Base-by-base conservation (phyloP, 2,329 filamentous ascomycete genomes). In the Albophoma yamanashiensis region DNA sequence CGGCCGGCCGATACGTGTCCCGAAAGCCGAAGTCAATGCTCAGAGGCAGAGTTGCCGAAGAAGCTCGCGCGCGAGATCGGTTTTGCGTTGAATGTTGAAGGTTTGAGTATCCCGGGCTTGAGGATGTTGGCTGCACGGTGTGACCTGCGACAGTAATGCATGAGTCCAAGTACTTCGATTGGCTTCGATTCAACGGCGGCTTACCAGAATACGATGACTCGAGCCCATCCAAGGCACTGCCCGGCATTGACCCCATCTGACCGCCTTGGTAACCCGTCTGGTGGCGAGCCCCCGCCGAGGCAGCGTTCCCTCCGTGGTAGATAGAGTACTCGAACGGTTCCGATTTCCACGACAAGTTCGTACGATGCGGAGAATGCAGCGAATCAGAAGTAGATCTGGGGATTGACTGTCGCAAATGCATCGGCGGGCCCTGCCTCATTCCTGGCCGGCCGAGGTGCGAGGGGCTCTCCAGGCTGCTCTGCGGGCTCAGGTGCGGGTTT, bases 281-380 rank as follows among this genome's bases (percentile, higher is more conserved):
- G 42, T 81, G 79, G 57, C 81, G 74, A 47, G 76, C 75, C 52
- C 73, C 72, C 42, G 80, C 71, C 57, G 74, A 77, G 66, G 79
- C 83, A 8, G 71, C 68, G 60, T 74, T 76, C 11, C 74, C 73
- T 20, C 72, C 73, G 55, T 79, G 75, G 66, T 83, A 85, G 14
- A 75, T 77, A 14, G 75, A 77, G 67, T 85, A 86, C 65, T 85
- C 82, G 60, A 86, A 78, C 1, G 79, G 74, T 62, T 83, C 81
- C 17, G 81, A 80, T 69, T 85, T 86, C 84, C 84, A 87, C 15
- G 82, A 81, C 80, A 86, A 83, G 67, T 80, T 83, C 12, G 83
- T 78, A 42, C 83, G 76, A 55, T 86, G 71, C 3, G 83, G 82
- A 17, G 83, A 86, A 61, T 85, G 82, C 17, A 85, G 69, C 14